Percentiles rank a stretch among this genome's conserved stretches.
Conservation (phyloP, 352 stramenopile genomes). For the Phytophthora agathidicida region DNA sequence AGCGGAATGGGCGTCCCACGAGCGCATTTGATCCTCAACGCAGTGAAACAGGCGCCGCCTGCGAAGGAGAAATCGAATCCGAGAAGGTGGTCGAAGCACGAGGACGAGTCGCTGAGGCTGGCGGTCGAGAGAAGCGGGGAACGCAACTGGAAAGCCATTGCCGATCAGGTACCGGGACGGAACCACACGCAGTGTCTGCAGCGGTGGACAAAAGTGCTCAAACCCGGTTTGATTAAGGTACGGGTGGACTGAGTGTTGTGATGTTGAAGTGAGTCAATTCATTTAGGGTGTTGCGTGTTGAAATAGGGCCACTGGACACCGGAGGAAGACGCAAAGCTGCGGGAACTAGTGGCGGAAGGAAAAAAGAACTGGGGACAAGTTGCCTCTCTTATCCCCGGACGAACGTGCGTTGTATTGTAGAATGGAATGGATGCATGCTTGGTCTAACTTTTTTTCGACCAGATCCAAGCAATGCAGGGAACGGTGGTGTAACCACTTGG, state of each 20-base stretch:
- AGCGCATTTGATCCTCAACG: conserved; percentile 75
- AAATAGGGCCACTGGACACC: conserved; percentile 90
- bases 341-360: conserved; percentile 83
- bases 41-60: conserved; percentile 76
- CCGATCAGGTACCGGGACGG: conserved; percentile 87
- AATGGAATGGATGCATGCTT: not conserved
- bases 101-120: conserved; percentile 84
- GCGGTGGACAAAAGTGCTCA: conserved; percentile 94
- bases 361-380: conserved; percentile 93
- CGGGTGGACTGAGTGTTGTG: not conserved
- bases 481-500: conserved; percentile 92
- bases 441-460: conserved; percentile 20
- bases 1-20: conserved; percentile 75
- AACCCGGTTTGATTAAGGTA: conserved; percentile 93
- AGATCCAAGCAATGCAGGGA: conserved; percentile 94
- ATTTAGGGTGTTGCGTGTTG: conserved; percentile 10
- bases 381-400: conserved; percentile 75
- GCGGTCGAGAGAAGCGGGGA: conserved; percentile 88
- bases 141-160: conserved; percentile 92
- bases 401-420: conserved; percentile 64
- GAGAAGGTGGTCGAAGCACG: conserved; percentile 81
- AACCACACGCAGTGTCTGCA: conserved; percentile 95
- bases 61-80: conserved; percentile 89
- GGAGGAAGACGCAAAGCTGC: conserved; percentile 90
- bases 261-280: not conserved